Conservation (phyloP, 1,284 basidiomycete species). For the Termitomyces sp. region DNA sequence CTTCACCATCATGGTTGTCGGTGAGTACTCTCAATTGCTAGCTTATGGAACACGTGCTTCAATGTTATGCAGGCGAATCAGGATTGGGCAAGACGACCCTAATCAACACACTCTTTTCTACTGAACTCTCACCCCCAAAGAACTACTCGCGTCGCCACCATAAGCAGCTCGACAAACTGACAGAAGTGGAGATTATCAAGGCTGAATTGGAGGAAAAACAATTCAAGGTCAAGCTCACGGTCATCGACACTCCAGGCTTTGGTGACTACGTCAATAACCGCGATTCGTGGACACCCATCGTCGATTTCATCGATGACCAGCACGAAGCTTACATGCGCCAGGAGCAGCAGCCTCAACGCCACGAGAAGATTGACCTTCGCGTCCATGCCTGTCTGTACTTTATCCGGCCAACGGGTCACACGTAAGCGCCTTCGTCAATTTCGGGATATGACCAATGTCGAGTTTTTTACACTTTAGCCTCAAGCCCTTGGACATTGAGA, state of each 20-base stretch:
- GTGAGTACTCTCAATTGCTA: slow-evolving; percentile 43
- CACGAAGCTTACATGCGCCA: slow-evolving; percentile 99
- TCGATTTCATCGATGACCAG: slow-evolving; percentile 99
- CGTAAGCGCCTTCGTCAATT: slow-evolving; percentile 51
- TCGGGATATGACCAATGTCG: slow-evolving; percentile 10
- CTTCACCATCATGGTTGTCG: slow-evolving; percentile 99
- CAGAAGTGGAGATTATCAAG: slow-evolving; percentile 96
- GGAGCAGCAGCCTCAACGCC: slow-evolving; percentile 95
- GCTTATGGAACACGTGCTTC: not conserved
- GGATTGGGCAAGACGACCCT: slow-evolving; percentile 93
- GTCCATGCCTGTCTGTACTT: slow-evolving; percentile 99
- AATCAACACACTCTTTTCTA: slow-evolving; percentile 99
- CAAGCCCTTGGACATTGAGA: slow-evolving; percentile 98
- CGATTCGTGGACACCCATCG: slow-evolving; percentile 96
- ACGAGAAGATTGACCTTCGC: slow-evolving; percentile 90
- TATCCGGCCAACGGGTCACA: slow-evolving; percentile 93
- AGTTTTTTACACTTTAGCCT: slow-evolving; percentile 45
- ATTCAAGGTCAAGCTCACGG: slow-evolving; percentile 98
- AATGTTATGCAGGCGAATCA: slow-evolving; percentile 70
- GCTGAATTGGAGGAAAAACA: slow-evolving; percentile 98
- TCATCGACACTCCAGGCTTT: slow-evolving; percentile 98
- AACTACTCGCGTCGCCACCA: slow-evolving; percentile 89
- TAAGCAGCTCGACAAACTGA: slow-evolving; percentile 98
- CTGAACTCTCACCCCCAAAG: slow-evolving; percentile 89
- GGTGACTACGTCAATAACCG: slow-evolving; percentile 99